Evolutionary conservation across 2,329 filamentous ascomycete species (phyloP).

Genomic region (Emergomyces orientalis): DNA sequence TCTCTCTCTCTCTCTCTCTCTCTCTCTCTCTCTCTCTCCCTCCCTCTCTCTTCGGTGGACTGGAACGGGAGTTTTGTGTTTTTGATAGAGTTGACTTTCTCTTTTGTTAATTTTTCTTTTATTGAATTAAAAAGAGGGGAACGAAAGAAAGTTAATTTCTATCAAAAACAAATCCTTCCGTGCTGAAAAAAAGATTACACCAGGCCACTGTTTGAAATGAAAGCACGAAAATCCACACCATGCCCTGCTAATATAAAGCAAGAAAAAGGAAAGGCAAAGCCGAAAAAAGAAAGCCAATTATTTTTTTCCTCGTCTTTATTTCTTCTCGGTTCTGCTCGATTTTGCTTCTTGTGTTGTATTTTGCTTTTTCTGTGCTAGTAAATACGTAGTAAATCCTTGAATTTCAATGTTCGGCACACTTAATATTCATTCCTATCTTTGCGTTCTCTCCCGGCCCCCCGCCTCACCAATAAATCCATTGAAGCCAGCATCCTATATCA

Average conservation of each 20-base stretch:
- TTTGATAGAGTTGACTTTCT: conserved; percentile 4
- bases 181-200: not conserved
- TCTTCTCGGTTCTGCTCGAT: not conserved
- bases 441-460: too few relatives aligned
- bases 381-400: too few relatives aligned
- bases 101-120: not conserved
- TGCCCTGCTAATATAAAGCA: not conserved
- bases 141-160: not conserved
- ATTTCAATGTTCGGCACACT: too few relatives aligned
- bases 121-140: conserved; percentile 2
- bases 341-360: not conserved
- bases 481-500: not conserved
- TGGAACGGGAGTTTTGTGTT: conserved; percentile 3
- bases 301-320: conserved; percentile 2
- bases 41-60: not conserved
- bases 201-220: not conserved
- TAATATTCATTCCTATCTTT: too few relatives aligned
- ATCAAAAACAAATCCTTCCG: not conserved
- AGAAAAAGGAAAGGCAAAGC: not conserved
- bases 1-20: not conserved
- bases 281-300: not conserved
- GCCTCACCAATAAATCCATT: too few relatives aligned
- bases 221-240: not conserved
- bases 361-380: conserved; percentile 22
- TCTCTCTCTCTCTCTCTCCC: not conserved